phyloP scores from a whole-genome alignment of 176 grass and related monocot genomes.

The Zoysia japonica region DNA sequence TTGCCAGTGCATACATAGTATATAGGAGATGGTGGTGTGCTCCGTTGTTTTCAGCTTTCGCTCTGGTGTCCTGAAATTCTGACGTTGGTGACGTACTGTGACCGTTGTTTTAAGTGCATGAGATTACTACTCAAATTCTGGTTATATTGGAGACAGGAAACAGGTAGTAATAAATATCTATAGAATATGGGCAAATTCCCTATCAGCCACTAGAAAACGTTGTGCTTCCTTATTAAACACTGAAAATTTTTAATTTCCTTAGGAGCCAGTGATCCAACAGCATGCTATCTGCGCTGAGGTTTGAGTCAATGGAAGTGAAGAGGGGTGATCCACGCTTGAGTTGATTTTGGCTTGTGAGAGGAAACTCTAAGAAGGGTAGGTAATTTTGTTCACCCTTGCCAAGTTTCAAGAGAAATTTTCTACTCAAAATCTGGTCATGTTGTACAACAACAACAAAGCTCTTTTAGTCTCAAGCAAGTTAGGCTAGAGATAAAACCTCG shows the following conservation, averaged over 20 bases:
- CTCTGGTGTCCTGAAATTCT: conserved; percentile 11
- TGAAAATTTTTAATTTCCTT: no score
- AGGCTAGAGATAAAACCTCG: no score
- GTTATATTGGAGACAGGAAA: background rate
- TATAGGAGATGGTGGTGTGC: conserved; percentile 18
- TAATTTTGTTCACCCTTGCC: background rate
- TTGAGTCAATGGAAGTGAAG: background rate
- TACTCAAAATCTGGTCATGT: background rate
- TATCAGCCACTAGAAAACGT: no score
- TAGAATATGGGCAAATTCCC: no score
- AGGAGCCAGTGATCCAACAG: background rate
- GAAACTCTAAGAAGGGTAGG: no score
- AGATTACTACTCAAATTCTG: background rate
- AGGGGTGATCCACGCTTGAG: background rate
- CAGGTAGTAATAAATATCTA: background rate
- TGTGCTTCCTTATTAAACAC: no score
- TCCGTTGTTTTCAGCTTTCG: conserved; percentile 11
- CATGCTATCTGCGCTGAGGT: background rate
- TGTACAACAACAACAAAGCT: no score
- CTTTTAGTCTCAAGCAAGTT: no score
- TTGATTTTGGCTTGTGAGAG: no score
- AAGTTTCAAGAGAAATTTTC: background rate
- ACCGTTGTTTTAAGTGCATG: background rate
- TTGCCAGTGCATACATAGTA: conserved; percentile 28
- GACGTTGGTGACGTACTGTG: conserved; percentile 9